phyloP scores from a whole-genome alignment of 2,329 filamentous ascomycete genomes.

The Dactylellina haptotyla region DNA sequence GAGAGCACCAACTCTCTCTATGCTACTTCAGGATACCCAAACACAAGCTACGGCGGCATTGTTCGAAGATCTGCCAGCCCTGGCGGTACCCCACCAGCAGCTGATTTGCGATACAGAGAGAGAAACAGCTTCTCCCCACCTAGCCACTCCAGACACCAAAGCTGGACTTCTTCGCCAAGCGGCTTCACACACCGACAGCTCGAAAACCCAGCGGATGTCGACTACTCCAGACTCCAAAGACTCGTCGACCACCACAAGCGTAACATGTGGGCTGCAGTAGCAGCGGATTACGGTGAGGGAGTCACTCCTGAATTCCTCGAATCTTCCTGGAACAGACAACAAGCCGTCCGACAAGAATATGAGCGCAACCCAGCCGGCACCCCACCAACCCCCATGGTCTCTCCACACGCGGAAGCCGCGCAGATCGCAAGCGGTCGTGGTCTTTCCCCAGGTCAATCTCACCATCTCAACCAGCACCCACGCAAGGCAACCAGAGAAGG shows the following conservation, averaged over 20 bases:
- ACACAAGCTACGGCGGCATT: constrained; percentile 64
- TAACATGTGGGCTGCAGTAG: constrained; percentile 78
- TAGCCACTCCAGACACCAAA: constrained; percentile 63
- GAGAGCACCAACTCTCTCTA: constrained; percentile 64
- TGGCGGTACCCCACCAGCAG: constrained; percentile 63
- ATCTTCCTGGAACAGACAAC: constrained; percentile 72
- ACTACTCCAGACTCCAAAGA: constrained; percentile 71
- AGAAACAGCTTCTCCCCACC: constrained; percentile 61
- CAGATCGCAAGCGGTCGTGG: constrained; percentile 53
- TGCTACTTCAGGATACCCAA: constrained; percentile 66
- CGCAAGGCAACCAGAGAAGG: constrained; percentile 53
- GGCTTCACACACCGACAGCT: constrained; percentile 55
- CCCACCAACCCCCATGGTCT: constrained; percentile 58
- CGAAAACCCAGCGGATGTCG: constrained; percentile 64
- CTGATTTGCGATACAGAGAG: constrained; percentile 62
- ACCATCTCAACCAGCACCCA: constrained; percentile 54
- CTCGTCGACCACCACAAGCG: constrained; percentile 76
- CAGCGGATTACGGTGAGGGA: constrained; percentile 75
- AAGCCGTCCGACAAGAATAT: constrained; percentile 33
- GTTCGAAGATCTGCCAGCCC: constrained; percentile 56
- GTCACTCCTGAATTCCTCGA: constrained; percentile 73
- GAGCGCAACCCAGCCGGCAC: constrained; percentile 45
- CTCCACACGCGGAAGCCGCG: constrained; percentile 56
- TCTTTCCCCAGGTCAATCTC: constrained; percentile 43
- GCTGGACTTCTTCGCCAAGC: constrained; percentile 56